Percentiles rank a stretch among this genome's conserved stretches.
Evolutionary conservation across 2,329 filamentous ascomycete species (phyloP).

Genomic region (Diaporthe amygdali): DNA sequence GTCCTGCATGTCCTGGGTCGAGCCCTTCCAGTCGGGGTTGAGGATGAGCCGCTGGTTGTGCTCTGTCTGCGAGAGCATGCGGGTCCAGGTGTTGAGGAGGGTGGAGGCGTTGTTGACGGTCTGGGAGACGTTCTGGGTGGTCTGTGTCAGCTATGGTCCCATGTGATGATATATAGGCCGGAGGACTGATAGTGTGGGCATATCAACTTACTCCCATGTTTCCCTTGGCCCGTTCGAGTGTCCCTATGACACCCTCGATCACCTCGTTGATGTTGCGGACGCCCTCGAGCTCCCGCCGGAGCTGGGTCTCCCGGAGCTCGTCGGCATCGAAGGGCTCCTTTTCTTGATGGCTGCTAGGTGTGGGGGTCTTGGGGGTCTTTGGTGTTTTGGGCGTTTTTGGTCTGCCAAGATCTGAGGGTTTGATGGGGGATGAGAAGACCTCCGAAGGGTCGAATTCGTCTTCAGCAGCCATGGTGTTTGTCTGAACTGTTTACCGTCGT

Average conservation of each 20-base stretch:
- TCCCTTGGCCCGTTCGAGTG: constrained; percentile 72
- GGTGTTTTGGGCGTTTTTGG: constrained; percentile 44
- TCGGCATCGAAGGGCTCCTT: constrained; percentile 62
- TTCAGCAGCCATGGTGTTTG: constrained; percentile 46
- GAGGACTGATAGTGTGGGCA: neutral
- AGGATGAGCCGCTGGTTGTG: constrained; percentile 94
- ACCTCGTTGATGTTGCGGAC: constrained; percentile 87
- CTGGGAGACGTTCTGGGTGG: constrained; percentile 74
- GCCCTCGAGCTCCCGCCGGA: constrained; percentile 81
- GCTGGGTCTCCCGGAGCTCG: constrained; percentile 72
- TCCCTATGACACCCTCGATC: constrained; percentile 78
- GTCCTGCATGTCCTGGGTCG: constrained; percentile 83
- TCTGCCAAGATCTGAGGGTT: constrained; percentile 37
- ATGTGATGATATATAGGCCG: neutral
- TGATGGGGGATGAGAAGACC: constrained; percentile 39
- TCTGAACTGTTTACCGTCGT: neutral
- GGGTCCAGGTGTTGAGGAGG: constrained; percentile 92
- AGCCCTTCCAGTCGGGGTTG: constrained; percentile 88
- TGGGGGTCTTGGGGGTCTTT: constrained; percentile 42
- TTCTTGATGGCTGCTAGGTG: constrained; percentile 33
- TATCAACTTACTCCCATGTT: constrained; percentile 73
- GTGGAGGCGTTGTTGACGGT: constrained; percentile 89
- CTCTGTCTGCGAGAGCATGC: constrained; percentile 95
- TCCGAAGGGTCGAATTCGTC: constrained; percentile 49
- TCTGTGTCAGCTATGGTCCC: constrained; percentile 20